Conservation (phyloP, 192 early-diverging fungal genomes). For the Entomortierella chlamydospora region DNA sequence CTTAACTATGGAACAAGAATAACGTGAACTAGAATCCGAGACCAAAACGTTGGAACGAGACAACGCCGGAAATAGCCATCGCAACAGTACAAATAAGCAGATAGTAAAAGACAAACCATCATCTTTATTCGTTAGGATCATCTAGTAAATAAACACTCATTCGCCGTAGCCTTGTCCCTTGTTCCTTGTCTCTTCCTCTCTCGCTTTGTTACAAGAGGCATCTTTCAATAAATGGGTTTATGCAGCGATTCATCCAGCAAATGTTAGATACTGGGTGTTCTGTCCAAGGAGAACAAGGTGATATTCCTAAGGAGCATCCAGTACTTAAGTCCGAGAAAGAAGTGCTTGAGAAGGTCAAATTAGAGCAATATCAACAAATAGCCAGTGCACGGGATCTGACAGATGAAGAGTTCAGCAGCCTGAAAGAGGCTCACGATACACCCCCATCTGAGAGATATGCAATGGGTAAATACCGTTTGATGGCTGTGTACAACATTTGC, state of each 20-base stretch:
- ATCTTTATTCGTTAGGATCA: too few relatives aligned
- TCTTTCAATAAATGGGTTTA: not conserved
- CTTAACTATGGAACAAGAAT: too few relatives aligned
- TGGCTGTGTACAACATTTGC: not conserved
- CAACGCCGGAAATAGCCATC: too few relatives aligned
- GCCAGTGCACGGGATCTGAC: not conserved
- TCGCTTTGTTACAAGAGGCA: too few relatives aligned
- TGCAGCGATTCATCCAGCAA: constrained; percentile 6
- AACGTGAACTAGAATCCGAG: too few relatives aligned
- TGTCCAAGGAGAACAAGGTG: not conserved
- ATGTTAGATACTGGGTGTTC: not conserved
- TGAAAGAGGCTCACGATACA: not conserved
- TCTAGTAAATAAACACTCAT: too few relatives aligned
- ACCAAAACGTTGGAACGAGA: too few relatives aligned
- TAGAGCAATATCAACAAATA: not conserved
- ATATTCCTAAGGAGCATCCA: not conserved
- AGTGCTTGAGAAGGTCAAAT: not conserved
- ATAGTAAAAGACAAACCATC: too few relatives aligned
- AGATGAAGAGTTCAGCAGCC: not conserved
- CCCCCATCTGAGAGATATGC: not conserved
- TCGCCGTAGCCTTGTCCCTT: too few relatives aligned
- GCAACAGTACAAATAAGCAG: too few relatives aligned
- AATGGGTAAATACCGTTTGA: not conserved
- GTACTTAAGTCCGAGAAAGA: not conserved
- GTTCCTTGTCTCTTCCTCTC: too few relatives aligned